phyloP scores from a whole-genome alignment of 2,329 filamentous ascomycete genomes.

The Aspergillus texensis region DNA sequence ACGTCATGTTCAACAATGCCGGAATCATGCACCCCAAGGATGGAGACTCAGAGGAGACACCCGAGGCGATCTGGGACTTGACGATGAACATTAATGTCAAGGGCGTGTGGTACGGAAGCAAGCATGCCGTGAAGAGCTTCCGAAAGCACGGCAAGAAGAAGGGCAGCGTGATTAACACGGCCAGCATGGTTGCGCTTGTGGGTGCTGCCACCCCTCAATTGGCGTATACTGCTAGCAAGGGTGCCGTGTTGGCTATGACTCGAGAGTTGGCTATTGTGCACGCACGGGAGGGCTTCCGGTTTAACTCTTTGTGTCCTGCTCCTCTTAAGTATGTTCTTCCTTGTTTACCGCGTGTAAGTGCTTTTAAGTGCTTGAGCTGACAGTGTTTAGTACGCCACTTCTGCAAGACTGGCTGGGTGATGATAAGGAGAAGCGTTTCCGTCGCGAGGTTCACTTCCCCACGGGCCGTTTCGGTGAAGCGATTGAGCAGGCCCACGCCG shows the following conservation, averaged over 20 bases:
- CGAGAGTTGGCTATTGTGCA: slow-evolving; percentile 90
- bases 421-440: slow-evolving; percentile 75
- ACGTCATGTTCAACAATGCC: slow-evolving; percentile 96
- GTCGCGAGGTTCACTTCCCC: slow-evolving; percentile 89
- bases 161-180: slow-evolving; percentile 89
- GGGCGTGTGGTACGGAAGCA: slow-evolving; percentile 95
- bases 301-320: slow-evolving; percentile 88
- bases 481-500: slow-evolving; percentile 89
- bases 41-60: slow-evolving; percentile 78
- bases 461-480: slow-evolving; percentile 87
- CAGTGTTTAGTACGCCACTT: slow-evolving; percentile 68
- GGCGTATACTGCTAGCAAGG: slow-evolving; percentile 93
- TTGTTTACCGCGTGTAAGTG: too few relatives aligned
- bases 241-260: slow-evolving; percentile 86
- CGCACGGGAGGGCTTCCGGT: slow-evolving; percentile 83
- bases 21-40: slow-evolving; percentile 92
- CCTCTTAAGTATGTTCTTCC: slow-evolving; percentile 68
- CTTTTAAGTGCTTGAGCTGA: not conserved
- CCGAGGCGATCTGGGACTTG: slow-evolving; percentile 90
- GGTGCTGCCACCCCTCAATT: slow-evolving; percentile 86
- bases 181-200: slow-evolving; percentile 83
- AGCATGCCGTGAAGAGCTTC: slow-evolving; percentile 83
- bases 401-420: slow-evolving; percentile 93
- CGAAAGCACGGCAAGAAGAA: slow-evolving; percentile 77
- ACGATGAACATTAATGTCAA: slow-evolving; percentile 96